Conservation (phyloP, 148 eudicot species). For the Vaccinium vitisidaea region DNA sequence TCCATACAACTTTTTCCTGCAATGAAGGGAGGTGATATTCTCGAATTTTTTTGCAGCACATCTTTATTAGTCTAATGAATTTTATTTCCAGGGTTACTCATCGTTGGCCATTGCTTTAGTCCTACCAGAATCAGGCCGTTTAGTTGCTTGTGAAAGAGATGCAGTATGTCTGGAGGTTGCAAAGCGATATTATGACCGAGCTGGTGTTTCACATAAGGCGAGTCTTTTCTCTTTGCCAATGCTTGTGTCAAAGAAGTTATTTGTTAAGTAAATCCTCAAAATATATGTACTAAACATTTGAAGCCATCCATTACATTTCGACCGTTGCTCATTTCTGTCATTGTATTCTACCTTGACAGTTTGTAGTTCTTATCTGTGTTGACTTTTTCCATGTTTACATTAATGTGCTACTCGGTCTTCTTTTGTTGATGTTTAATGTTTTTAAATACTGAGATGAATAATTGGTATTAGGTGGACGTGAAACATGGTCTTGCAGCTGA, state of each 20-base stretch:
- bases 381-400: background rate
- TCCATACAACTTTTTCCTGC: background rate
- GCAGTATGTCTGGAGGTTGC: constrained; percentile 67
- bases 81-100: constrained; percentile 67
- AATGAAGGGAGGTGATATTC: background rate
- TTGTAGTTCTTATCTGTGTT: background rate
- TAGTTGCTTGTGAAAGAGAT: constrained; percentile 93
- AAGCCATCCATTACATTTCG: background rate
- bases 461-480: constrained; percentile 49
- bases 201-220: constrained; percentile 88
- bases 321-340: background rate
- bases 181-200: constrained; percentile 67
- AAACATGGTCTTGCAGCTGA: constrained; percentile 76
- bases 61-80: background rate
- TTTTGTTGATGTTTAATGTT: background rate
- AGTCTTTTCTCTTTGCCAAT: background rate
- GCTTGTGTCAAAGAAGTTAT: background rate
- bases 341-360: background rate
- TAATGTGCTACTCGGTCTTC: background rate
- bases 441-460: constrained; percentile 11
- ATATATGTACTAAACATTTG: background rate
- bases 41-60: constrained; percentile 8
- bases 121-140: constrained; percentile 75
- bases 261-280: background rate
- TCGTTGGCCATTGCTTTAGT: constrained; percentile 90